Percentiles rank a stretch among this genome's conserved stretches.
phyloP scores from a whole-genome alignment of 2,329 filamentous ascomycete species.

The Neopestalotiopsis sp. region DNA sequence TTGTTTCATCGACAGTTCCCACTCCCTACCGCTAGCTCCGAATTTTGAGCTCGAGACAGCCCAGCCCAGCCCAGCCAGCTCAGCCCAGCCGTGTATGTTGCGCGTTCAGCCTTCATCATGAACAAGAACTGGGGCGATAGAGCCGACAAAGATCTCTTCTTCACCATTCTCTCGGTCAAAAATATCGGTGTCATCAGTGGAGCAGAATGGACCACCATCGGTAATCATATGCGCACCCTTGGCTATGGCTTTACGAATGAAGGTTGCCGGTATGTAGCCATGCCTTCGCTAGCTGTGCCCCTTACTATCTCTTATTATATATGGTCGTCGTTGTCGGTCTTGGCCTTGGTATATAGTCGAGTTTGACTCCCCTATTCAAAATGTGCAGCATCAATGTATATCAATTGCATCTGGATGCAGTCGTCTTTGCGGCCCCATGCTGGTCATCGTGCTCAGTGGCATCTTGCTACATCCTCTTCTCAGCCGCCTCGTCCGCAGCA shows the following conservation, averaged over 20 bases:
- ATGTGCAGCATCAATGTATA: slow-evolving; percentile 2
- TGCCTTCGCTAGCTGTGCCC: slow-evolving; percentile 5
- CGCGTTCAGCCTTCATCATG: slow-evolving; percentile 43
- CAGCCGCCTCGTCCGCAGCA: neutral
- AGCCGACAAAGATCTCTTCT: slow-evolving; percentile 68
- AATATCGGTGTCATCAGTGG: slow-evolving; percentile 69
- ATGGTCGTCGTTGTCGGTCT: neutral
- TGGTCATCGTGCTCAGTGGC: neutral
- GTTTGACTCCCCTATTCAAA: neutral
- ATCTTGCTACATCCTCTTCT: neutral
- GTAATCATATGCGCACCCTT: slow-evolving; percentile 63
- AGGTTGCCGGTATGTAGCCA: slow-evolving; percentile 63
- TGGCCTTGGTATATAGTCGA: neutral
- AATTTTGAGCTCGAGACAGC: slow-evolving; percentile 2
- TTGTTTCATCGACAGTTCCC: neutral
- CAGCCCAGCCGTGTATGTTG: neutral
- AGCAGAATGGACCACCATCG: slow-evolving; percentile 66
- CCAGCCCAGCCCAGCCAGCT: neutral
- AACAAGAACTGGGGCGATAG: slow-evolving; percentile 68
- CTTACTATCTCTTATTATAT: slow-evolving; percentile 11
- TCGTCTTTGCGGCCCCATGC: neutral
- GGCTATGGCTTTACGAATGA: slow-evolving; percentile 70
- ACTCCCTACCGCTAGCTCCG: neutral
- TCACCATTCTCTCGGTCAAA: slow-evolving; percentile 66
- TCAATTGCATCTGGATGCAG: neutral